phyloP scores from a whole-genome alignment of 352 stramenopile species.

The Phytopythium litorale region DNA sequence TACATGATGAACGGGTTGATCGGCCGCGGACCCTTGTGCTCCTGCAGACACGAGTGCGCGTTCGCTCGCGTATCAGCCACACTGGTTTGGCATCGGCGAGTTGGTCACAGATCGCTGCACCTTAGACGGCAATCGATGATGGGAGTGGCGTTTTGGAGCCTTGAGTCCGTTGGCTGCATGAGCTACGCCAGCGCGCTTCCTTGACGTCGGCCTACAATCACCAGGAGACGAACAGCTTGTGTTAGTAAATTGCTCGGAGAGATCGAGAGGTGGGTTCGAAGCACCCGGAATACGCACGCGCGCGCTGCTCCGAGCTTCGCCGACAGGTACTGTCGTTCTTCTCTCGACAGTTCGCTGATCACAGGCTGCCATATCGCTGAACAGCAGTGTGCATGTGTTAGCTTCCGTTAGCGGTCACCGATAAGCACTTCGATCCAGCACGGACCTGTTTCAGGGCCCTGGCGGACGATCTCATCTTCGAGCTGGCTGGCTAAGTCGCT shows the following conservation, averaged over 20 bases:
- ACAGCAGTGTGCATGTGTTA: not conserved
- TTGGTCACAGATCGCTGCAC: slow-evolving; percentile 1
- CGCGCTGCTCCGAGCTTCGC: slow-evolving; percentile 30
- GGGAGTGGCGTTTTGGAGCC: slow-evolving; percentile 15
- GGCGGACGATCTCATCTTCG: slow-evolving; percentile 46
- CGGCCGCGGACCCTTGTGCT: slow-evolving; percentile 48
- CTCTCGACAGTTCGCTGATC: slow-evolving; percentile 61
- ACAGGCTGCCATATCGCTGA: slow-evolving; percentile 66
- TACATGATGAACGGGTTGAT: slow-evolving; percentile 86
- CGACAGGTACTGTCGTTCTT: slow-evolving; percentile 68
- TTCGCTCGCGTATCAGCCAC: not conserved
- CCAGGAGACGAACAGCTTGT: not conserved
- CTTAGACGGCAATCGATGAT: slow-evolving; percentile 22
- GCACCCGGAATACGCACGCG: slow-evolving; percentile 22
- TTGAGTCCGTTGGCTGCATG: slow-evolving; percentile 19
- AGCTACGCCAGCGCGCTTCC: slow-evolving; percentile 27
- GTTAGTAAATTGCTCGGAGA: not conserved
- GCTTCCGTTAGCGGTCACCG: not conserved
- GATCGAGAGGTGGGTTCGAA: not conserved
- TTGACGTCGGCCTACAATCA: slow-evolving; percentile 31
- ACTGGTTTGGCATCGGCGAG: not conserved
- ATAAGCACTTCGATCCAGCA: not conserved
- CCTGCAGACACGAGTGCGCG: slow-evolving; percentile 15
- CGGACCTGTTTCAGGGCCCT: slow-evolving; percentile 37
- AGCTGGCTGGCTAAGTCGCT: not conserved